Percentiles rank a stretch among this genome's conserved stretches.
Evolutionary conservation across 2,329 filamentous ascomycete species (phyloP).

Genomic region (Exophiala oligosperma): DNA sequence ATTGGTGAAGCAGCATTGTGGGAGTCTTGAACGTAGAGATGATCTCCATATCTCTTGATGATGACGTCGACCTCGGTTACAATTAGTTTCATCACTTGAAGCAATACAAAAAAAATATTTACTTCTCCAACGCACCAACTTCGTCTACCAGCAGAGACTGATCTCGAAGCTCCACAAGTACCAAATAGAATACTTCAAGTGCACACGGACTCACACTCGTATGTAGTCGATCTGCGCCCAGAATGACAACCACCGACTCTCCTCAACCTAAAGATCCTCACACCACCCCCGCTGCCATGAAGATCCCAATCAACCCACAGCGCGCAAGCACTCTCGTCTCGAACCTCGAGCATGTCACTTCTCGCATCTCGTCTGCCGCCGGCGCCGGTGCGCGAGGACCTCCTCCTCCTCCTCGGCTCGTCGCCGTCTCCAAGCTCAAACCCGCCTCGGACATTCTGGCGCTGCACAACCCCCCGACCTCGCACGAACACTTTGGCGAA

Average conservation of each 20-base stretch:
- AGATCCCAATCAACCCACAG: slow-evolving; percentile 45
- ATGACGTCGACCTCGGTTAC: no score
- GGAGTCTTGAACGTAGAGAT: no score
- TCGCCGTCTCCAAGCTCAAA: slow-evolving; percentile 96
- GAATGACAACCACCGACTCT: background rate
- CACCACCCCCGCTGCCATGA: slow-evolving; percentile 7
- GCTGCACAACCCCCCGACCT: slow-evolving; percentile 62
- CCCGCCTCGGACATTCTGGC: slow-evolving; percentile 87
- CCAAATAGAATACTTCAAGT: no score
- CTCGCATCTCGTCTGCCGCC: slow-evolving; percentile 56
- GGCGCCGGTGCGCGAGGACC: slow-evolving; percentile 34
- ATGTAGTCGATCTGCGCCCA: background rate
- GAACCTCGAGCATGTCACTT: slow-evolving; percentile 62
- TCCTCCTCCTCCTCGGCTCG: slow-evolving; percentile 58
- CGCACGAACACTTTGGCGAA: slow-evolving; percentile 78
- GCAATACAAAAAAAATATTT: no score
- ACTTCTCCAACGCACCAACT: no score
- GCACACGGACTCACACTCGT: no score
- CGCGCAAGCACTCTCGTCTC: slow-evolving; percentile 63
- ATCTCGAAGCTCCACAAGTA: background rate
- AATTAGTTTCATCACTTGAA: no score
- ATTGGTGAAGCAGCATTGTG: no score
- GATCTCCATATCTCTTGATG: no score
- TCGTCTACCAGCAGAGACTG: no score
- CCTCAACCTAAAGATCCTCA: background rate